Evolutionary conservation across 106 monocot species (phyloP), one percentile per base, ranked within the genome.

Genomic region (Allium sativum): DNA sequence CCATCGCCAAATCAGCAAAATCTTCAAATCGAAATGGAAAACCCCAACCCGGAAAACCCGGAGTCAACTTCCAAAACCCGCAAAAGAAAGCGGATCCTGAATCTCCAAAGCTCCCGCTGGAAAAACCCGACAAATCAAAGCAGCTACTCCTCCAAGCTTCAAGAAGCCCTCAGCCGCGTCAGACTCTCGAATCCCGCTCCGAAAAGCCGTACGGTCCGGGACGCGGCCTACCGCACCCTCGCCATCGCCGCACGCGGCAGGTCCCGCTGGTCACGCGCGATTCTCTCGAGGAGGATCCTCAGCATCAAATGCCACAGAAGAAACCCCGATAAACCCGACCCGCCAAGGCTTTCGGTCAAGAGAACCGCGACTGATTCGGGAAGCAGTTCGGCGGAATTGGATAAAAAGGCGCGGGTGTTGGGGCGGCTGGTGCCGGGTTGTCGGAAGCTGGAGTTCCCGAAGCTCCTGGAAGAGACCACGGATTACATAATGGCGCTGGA

Each of bases 401-500:
- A 74, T 61, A 46, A 79, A 46, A 93, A 89, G 68, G 79, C 72
- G 55, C 72, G 61, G 56, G 76, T 85, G 18, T 78, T 93, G 10
- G 82, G 89, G 14, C 65, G 78, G 52, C 74, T 93, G 22, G 93
- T 93, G 1, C 93, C 93, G 16, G 93, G 93, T 14, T 82, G 93
- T 78, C 70, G 82, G 61, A 93, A 74, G 76, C 73, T 89, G 11
- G 65, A 88, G 52, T 76, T 93, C 12, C 85, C 93, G 52, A 68
- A 45, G 53, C 75, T 93, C 48, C 70, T 93, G 3, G 78, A 73
- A 52, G 93, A 93, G 82, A 73, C 85, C 0, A 76, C 86, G 41
- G 93, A 93, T 62, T 93, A 93, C 85, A 93, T 93, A 50, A 73
- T 82, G 0, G 93, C 93, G 43, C 80, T 93, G n/a, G 76, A 93